Evolutionary conservation across 805 yeast species (phyloP).

Genomic region (Candida nemodendra): DNA sequence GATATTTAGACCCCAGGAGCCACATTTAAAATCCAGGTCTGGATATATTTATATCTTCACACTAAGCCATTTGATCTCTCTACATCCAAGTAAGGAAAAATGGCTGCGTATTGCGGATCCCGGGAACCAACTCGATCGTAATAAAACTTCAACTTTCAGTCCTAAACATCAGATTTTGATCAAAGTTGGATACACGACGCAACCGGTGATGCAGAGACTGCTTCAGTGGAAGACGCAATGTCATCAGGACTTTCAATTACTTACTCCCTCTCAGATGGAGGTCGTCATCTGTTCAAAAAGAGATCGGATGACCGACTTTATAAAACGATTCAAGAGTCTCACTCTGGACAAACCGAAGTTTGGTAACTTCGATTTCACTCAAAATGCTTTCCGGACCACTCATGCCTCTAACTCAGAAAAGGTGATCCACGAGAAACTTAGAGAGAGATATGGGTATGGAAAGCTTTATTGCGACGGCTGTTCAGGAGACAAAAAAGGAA

Average conservation of each 20-base stretch:
- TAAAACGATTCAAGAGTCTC: constrained; percentile 11
- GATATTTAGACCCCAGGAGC: background rate
- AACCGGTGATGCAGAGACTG: constrained; percentile 40
- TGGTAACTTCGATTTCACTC: constrained; percentile 23
- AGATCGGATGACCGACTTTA: constrained; percentile 15
- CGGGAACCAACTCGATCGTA: constrained; percentile 13
- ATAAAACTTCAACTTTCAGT: constrained; percentile 36
- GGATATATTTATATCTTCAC: constrained; percentile 56
- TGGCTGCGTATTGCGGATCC: constrained; percentile 41
- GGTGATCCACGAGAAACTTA: constrained; percentile 39
- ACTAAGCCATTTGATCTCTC: constrained; percentile 36
- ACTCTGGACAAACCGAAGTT: constrained; percentile 4
- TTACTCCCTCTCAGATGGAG: constrained; percentile 34
- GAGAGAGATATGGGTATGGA: constrained; percentile 45
- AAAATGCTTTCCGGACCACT: constrained; percentile 36
- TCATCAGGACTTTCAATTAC: constrained; percentile 41
- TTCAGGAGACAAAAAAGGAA: constrained; percentile 16
- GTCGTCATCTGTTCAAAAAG: constrained; percentile 17
- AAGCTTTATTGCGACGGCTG: constrained; percentile 50
- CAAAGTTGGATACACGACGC: constrained; percentile 56
- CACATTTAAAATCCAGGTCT: constrained; percentile 3
- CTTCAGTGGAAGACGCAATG: constrained; percentile 55
- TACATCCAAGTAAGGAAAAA: constrained; percentile 27
- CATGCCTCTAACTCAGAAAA: constrained; percentile 40
- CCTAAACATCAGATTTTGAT: constrained; percentile 40